These are phyloP conservation scores for Leishmania martiniquensis DNA, from an alignment of 208 protist genomes.

Conservation along the genomic window DNA sequence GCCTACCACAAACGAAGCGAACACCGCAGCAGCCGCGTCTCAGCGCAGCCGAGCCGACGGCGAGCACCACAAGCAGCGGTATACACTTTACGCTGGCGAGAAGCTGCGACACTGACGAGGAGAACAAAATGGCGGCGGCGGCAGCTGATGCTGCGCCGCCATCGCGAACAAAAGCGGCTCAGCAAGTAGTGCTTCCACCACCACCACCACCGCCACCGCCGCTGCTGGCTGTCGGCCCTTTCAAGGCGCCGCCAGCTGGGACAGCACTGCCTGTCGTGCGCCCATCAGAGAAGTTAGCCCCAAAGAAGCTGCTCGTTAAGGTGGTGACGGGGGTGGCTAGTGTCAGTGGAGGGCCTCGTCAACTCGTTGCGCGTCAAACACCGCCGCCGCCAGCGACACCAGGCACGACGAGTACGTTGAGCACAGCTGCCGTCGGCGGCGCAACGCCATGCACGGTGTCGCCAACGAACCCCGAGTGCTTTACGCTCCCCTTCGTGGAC, in stretches of 20 bases:
- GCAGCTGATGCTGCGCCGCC: not conserved
- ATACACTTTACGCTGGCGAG: slow-evolving; percentile 13
- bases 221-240: not conserved
- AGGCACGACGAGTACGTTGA: not conserved
- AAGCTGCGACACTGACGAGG: not conserved
- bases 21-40: not conserved
- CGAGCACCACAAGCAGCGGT: not conserved
- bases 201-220: not conserved
- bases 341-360: too few species aligned
- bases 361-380: not conserved
- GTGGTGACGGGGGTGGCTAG: too few species aligned
- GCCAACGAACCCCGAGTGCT: not conserved
- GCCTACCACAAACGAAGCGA: not conserved
- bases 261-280: too few species aligned
- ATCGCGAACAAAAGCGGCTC: not conserved
- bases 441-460: not conserved
- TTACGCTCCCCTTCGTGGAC: slow-evolving; percentile 6
- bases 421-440: not conserved
- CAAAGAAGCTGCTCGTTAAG: too few species aligned
- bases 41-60: not conserved
- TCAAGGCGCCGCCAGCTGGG: not conserved
- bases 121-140: not conserved
- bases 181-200: not conserved
- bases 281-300: too few species aligned
- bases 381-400: not conserved